Evolutionary conservation across 257 asterid genomes (phyloP).

Genomic region (Solanum lycopersicoides): DNA sequence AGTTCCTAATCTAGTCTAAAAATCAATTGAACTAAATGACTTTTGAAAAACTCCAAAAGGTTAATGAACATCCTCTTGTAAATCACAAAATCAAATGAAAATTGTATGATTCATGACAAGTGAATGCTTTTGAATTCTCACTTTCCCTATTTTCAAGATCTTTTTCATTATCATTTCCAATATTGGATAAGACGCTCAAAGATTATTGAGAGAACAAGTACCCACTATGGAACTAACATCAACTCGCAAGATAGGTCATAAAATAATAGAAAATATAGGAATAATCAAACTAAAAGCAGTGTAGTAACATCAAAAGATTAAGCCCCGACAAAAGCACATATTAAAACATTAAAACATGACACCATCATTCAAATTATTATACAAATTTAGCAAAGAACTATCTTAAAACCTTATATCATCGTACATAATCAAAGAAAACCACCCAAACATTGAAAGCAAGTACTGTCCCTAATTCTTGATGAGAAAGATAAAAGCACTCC

Average conservation of each 20-base stretch:
- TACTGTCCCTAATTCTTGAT: neutral
- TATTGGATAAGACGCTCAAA: too few species aligned
- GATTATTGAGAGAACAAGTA: neutral
- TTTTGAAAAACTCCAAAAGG: neutral
- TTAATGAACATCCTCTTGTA: neutral
- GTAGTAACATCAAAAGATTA: neutral
- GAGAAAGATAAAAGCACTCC: neutral
- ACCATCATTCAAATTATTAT: neutral
- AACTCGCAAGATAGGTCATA: neutral
- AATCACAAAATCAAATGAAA: too few species aligned
- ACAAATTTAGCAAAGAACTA: neutral
- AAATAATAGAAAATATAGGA: neutral
- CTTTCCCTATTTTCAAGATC: too few species aligned
- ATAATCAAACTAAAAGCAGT: neutral
- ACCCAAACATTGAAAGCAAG: neutral
- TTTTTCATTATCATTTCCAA: too few species aligned
- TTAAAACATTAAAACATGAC: too few species aligned
- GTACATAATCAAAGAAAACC: neutral
- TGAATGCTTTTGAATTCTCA: neutral
- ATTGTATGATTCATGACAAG: neutral
- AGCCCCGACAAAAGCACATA: neutral
- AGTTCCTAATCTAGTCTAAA: neutral
- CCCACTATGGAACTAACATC: neutral
- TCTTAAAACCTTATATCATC: neutral
- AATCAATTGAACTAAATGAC: neutral